phyloP scores from a whole-genome alignment of 805 yeast species.

The Debaryomyces castellii region DNA sequence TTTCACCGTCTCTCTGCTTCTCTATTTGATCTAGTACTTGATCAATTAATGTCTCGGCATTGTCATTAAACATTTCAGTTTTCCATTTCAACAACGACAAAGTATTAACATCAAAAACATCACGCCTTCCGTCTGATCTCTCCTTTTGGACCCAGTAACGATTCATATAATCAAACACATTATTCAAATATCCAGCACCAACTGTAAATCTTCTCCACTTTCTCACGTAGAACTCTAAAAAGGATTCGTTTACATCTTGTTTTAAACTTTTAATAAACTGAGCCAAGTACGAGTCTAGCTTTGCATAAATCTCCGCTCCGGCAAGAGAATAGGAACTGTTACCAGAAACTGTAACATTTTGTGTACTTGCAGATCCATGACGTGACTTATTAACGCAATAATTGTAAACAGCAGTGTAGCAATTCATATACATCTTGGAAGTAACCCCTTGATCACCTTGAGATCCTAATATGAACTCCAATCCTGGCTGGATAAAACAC shows the following conservation, averaged over 20 bases:
- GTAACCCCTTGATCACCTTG: constrained; percentile 67
- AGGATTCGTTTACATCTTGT: constrained; percentile 59
- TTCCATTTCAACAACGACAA: constrained; percentile 88
- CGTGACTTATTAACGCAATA: constrained; percentile 84
- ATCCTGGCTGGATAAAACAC: constrained; percentile 75
- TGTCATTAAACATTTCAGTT: constrained; percentile 69
- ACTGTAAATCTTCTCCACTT: constrained; percentile 87
- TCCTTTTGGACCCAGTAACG: constrained; percentile 98
- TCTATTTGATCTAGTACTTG: constrained; percentile 78
- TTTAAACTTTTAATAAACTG: constrained; percentile 53
- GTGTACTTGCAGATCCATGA: constrained; percentile 12
- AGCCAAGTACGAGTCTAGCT: constrained; percentile 64
- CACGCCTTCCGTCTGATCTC: constrained; percentile 87
- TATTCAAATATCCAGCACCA: constrained; percentile 89
- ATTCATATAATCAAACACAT: constrained; percentile 93
- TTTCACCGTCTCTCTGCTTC: constrained; percentile 75
- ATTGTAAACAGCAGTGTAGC: constrained; percentile 89
- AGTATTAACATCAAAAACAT: constrained; percentile 88
- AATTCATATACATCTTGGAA: constrained; percentile 76
- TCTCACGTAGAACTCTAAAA: constrained; percentile 78
- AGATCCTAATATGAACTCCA: constrained; percentile 67
- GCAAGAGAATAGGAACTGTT: constrained; percentile 53
- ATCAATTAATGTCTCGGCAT: constrained; percentile 56
- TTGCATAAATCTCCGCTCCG: constrained; percentile 85
- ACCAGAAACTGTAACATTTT: constrained; percentile 13